Evolutionary conservation across 2,329 filamentous ascomycete genomes (phyloP).

Genomic region (Simplicillium sp.): DNA sequence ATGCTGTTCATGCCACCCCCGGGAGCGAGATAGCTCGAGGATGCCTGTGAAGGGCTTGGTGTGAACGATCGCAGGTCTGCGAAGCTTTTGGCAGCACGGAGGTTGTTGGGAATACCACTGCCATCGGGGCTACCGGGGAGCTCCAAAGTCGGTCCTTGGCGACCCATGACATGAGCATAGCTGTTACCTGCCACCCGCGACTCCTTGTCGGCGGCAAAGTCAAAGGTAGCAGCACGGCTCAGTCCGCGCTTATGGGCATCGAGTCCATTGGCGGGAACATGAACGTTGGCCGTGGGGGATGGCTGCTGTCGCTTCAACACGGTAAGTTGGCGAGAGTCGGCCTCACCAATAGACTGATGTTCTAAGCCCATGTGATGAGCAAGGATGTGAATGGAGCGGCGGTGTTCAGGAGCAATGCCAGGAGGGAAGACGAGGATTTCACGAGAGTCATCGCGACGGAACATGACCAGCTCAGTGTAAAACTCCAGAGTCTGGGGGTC

Average conservation of each 20-base stretch:
- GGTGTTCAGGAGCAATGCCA: slow-evolving; percentile 70
- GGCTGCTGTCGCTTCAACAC: slow-evolving; percentile 62
- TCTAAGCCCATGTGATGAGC: slow-evolving; percentile 91
- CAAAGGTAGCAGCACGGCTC: slow-evolving; percentile 92
- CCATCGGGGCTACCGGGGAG: slow-evolving; percentile 70
- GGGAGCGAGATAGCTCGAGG: slow-evolving; percentile 61
- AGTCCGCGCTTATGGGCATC: slow-evolving; percentile 77
- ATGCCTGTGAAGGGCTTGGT: slow-evolving; percentile 78
- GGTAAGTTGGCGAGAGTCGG: slow-evolving; percentile 81
- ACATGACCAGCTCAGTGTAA: slow-evolving; percentile 83
- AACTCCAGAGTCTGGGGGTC: slow-evolving; percentile 79
- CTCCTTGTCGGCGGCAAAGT: slow-evolving; percentile 77
- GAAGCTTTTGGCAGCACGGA: slow-evolving; percentile 92
- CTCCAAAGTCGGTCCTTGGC: slow-evolving; percentile 78
- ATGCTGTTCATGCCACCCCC: slow-evolving; percentile 46
- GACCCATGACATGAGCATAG: slow-evolving; percentile 62
- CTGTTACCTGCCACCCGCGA: slow-evolving; percentile 55
- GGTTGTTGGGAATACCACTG: slow-evolving; percentile 59
- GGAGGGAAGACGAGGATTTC: slow-evolving; percentile 80
- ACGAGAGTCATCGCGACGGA: slow-evolving; percentile 68
- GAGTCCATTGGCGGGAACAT: slow-evolving; percentile 54
- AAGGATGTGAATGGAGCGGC: slow-evolving; percentile 84
- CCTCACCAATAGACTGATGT: slow-evolving; percentile 81
- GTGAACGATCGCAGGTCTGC: slow-evolving; percentile 92
- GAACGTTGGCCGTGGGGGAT: slow-evolving; percentile 43